These are phyloP conservation scores for Pyricularia grisea DNA, from an alignment of 2,329 filamentous ascomycete species.

Conservation along the genomic window DNA sequence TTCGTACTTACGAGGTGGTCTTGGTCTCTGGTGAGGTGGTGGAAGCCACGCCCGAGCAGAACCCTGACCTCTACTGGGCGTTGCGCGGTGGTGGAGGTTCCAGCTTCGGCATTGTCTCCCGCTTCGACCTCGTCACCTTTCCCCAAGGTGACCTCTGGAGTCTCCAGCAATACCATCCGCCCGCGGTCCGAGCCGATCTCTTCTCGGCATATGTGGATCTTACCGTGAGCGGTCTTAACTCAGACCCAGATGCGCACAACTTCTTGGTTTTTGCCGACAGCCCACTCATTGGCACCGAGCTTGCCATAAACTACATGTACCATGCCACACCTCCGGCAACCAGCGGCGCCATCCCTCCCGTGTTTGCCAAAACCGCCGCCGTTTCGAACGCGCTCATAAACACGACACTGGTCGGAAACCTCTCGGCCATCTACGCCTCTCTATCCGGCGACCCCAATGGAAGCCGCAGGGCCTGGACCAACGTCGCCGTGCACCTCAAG, in stretches of 20 bases:
- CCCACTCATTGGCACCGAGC: background rate
- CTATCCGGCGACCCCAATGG: constrained; percentile 17
- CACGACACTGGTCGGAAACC: constrained; percentile 14
- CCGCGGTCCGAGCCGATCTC: constrained; percentile 17
- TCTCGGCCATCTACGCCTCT: constrained; percentile 14
- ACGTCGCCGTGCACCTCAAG: constrained; percentile 14
- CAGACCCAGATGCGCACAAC: background rate
- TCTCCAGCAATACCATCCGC: constrained; percentile 33
- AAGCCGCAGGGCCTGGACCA: constrained; percentile 19
- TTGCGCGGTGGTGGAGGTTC: constrained; percentile 48
- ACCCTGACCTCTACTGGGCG: constrained; percentile 41
- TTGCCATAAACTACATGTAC: background rate
- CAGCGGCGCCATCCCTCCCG: constrained; percentile 13
- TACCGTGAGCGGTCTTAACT: background rate
- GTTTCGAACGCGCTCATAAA: constrained; percentile 12
- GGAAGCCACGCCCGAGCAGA: constrained; percentile 26
- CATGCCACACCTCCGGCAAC: background rate
- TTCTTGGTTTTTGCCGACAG: background rate
- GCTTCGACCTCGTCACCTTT: constrained; percentile 32
- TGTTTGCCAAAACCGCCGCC: constrained; percentile 17
- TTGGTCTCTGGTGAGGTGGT: constrained; percentile 38
- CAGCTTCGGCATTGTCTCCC: constrained; percentile 43
- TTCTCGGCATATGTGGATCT: background rate
- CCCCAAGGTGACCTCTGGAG: constrained; percentile 27
- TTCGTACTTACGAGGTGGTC: constrained; percentile 41